Evolutionary conservation across 108 stramenopile species (phyloP).

Genomic region (Parmales sp.): DNA sequence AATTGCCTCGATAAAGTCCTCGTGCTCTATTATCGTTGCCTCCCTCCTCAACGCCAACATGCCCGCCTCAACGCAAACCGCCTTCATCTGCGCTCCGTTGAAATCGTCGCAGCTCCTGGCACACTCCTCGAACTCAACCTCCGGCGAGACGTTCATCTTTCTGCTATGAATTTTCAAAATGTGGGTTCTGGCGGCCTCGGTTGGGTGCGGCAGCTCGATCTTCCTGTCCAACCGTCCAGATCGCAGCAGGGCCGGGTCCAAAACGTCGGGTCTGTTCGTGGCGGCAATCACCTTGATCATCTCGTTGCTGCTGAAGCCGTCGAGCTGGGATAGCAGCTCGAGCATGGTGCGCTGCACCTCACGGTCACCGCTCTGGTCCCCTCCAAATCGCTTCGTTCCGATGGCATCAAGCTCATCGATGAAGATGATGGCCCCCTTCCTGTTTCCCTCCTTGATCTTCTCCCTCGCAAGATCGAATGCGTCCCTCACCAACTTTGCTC

Average conservation of each 20-base stretch:
- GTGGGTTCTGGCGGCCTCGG: slow-evolving; percentile 82
- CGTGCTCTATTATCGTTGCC: slow-evolving; percentile 66
- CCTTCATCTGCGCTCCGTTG: slow-evolving; percentile 95
- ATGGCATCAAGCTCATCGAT: slow-evolving; percentile 99
- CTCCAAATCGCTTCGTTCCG: slow-evolving; percentile 96
- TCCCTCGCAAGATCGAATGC: slow-evolving; percentile 96
- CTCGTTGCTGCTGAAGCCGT: slow-evolving; percentile 91
- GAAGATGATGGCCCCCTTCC: slow-evolving; percentile 78
- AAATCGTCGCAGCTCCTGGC: slow-evolving; percentile 93
- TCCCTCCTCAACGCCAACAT: slow-evolving; percentile 90
- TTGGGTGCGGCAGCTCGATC: slow-evolving; percentile 96
- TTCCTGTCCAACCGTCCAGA: slow-evolving; percentile 95
- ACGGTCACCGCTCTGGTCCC: slow-evolving; percentile 93
- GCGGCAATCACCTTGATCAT: slow-evolving; percentile 99
- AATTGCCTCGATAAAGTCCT: slow-evolving; percentile 96
- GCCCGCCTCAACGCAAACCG: slow-evolving; percentile 97
- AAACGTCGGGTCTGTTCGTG: slow-evolving; percentile 92
- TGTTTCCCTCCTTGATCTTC: slow-evolving; percentile 34
- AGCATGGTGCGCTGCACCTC: slow-evolving; percentile 99
- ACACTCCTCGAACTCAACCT: slow-evolving; percentile 91
- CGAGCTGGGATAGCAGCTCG: slow-evolving; percentile 94
- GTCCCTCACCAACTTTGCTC: slow-evolving; percentile 96
- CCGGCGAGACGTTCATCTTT: slow-evolving; percentile 78
- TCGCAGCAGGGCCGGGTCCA: slow-evolving; percentile 95
- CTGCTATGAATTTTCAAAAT: slow-evolving; percentile 89